Evolutionary conservation across 2,329 filamentous ascomycete species (phyloP).

Genomic region (Colletotrichum sp.): DNA sequence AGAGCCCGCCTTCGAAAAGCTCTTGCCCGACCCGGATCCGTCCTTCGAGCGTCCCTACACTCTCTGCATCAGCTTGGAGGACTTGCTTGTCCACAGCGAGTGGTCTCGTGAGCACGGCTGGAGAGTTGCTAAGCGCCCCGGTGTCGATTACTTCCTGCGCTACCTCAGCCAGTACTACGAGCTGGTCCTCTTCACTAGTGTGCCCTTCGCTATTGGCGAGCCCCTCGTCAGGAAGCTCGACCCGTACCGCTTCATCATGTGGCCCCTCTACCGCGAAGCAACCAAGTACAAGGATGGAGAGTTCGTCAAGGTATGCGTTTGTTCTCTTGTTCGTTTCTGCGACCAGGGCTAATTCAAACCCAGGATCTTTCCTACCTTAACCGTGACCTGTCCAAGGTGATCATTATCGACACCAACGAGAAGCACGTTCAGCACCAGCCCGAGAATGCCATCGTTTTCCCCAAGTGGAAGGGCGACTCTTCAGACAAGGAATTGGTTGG

Average conservation of each 20-base stretch:
- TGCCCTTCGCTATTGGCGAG: constrained; percentile 83
- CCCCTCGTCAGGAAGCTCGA: constrained; percentile 92
- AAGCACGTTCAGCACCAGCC: constrained; percentile 86
- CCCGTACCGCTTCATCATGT: constrained; percentile 93
- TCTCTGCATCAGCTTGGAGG: constrained; percentile 89
- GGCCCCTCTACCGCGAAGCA: constrained; percentile 94
- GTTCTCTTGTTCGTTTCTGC: neutral
- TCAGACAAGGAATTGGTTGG: constrained; percentile 86
- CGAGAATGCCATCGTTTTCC: constrained; percentile 92
- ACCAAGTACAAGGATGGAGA: constrained; percentile 96
- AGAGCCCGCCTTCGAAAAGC: constrained; percentile 91
- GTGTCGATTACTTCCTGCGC: constrained; percentile 94
- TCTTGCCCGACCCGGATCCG: constrained; percentile 83
- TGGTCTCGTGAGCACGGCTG: constrained; percentile 95
- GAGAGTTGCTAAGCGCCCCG: constrained; percentile 92
- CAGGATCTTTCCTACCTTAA: constrained; percentile 98
- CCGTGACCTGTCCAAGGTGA: constrained; percentile 91
- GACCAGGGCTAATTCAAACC: constrained; percentile 15
- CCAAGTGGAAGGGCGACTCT: constrained; percentile 86
- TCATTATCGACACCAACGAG: constrained; percentile 88
- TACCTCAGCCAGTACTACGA: constrained; percentile 99
- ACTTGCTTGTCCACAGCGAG: constrained; percentile 92
- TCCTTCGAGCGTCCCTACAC: constrained; percentile 87
- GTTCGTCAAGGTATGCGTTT: constrained; percentile 80
- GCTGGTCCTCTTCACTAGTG: constrained; percentile 91